Percentiles rank a stretch among this genome's conserved stretches.
Conservation (phyloP, 495 filamentous ascomycete genomes). For the Arthonia radiata region DNA sequence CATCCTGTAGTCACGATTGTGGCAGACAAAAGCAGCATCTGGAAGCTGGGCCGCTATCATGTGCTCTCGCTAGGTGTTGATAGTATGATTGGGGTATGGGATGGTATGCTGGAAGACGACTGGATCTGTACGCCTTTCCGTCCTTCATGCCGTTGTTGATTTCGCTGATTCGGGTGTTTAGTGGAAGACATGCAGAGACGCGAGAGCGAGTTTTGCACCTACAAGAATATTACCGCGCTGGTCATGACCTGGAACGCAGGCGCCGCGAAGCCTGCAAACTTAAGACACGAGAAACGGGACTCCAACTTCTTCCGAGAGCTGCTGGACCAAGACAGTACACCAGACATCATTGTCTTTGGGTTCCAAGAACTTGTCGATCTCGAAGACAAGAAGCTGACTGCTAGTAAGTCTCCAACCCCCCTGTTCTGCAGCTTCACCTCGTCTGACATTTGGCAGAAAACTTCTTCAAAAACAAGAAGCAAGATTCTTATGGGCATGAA, state of each 20-base stretch:
- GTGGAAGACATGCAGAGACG: slow-evolving; percentile 66
- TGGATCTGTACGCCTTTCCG: slow-evolving; percentile 40
- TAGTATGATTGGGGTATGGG: slow-evolving; percentile 68
- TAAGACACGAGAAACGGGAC: slow-evolving; percentile 41
- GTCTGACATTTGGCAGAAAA: too few relatives aligned
- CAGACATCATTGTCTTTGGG: slow-evolving; percentile 84
- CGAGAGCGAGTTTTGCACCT: slow-evolving; percentile 60
- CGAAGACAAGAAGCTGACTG: slow-evolving; percentile 88
- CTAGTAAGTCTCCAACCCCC: slow-evolving; percentile 35
- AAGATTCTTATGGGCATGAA: slow-evolving; percentile 66
- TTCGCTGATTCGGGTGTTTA: slow-evolving; percentile 9
- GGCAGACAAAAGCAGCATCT: slow-evolving; percentile 60
- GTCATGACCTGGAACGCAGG: slow-evolving; percentile 95
- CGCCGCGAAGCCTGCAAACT: slow-evolving; percentile 59
- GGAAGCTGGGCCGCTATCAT: slow-evolving; percentile 62
- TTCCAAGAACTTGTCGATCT: slow-evolving; percentile 95
- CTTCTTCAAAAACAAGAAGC: slow-evolving; percentile 50
- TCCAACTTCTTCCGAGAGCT: slow-evolving; percentile 52
- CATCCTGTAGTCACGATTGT: slow-evolving; percentile 53
- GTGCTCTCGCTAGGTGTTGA: slow-evolving; percentile 79
- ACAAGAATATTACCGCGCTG: slow-evolving; percentile 50
- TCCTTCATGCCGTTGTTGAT: not conserved
- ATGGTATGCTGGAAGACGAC: slow-evolving; percentile 80
- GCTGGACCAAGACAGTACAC: slow-evolving; percentile 41
- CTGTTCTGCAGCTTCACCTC: not conserved